Base-by-base conservation (phyloP, 1,284 basidiomycete genomes). In the Malassezia sp. region DNA sequence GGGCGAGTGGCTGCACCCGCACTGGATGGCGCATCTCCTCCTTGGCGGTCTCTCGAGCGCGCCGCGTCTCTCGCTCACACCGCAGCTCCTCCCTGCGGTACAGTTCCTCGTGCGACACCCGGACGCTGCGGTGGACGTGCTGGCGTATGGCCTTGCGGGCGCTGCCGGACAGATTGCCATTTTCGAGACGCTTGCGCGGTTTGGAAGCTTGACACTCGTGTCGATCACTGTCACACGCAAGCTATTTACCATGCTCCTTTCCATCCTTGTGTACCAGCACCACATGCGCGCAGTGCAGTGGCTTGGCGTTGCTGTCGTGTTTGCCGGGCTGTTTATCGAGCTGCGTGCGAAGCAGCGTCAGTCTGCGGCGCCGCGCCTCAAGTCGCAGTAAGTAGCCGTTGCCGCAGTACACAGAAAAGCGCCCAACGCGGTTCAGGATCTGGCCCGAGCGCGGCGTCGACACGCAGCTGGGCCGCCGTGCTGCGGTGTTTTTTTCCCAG, bases 121-220 rank as follows among this genome's bases (percentile, higher is more conserved):
- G 0, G 75, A 79, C 1, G 78, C 89, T n/a, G 63, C 85, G 24
- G 60, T 74, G 4, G 87, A 93, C 1, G 76, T 97, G 23, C 72
- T 80, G 5, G 82, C 87, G 53, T 99, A 90, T 67, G 85, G 86
- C 3, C 70, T 87, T 9, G 86, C 89, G 0, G 93, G 93, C 29
- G 86, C 91, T 0, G 74, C 95, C 15, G 91, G 91, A 0, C 91
- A 97, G 71, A 74, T 97, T 10, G 96, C 96, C 74, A 97, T 99
- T 59, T 99, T 96, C 58, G 91, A 95, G 75, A 97, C 93, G 0
- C 76, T 99, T 49, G 83, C 89, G 59, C 83, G 90, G 61, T 99
- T 96, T 68, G 93, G 93, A 15, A 87, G 84, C 8, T 74, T 97
- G 50, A 96, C 91, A 1, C 53, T 70, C n/a, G 67, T 70, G 6